Base-by-base conservation (phyloP, 2,329 filamentous ascomycete species). In the Biscogniauxia sp. region DNA sequence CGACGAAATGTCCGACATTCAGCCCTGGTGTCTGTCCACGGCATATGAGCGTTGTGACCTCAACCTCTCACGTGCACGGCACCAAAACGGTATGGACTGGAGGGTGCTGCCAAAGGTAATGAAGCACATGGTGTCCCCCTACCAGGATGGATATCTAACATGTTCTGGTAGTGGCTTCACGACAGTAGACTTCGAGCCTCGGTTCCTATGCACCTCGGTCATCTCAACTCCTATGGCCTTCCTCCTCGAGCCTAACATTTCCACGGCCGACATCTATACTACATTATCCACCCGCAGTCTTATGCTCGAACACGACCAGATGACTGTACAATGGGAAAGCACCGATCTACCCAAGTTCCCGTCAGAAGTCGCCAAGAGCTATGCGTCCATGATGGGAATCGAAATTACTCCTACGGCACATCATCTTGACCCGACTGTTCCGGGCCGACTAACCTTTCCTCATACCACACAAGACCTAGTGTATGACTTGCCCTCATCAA, bases 41-140 rank as follows among this genome's bases (percentile, higher is more conserved):
- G 5, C 64, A 70, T 28, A 72, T 74, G 71, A 63, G 23, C 45
- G 64, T 74, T 8, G 67, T 66, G 5, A 61, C 62, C 6, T 65
- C 66, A 0, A 59, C 49, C 5, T 68, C 58, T 9, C 58, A 61
- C 9, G 32, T 63, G 3, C 19, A 64, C 4, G 53, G 56, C 1
- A 51, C 55, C 4, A 66, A 60, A 37, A 71, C 68, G 3, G 52
- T 64, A 19, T 74, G 70, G 70, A 67, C 62, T 1, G 70, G 68
- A 56, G 64, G 65, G 20, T 73, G 71, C 32, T 74, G 72, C 54
- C 68, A 74, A 58, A 72, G 70, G 70, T 73, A 5, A 25, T 45
- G 5, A 5, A 1, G 11, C 53, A 23, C 3, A 3, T n/a, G 6
- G 9, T 52, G 19, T 45, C 17, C 11, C 11, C 37, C 2, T 45